A percentile compares a stretch with the other conserved stretches of the same genome.
Conservation (phyloP, 371 early-diverging fungal species). For the Mucor lusitanicus region DNA sequence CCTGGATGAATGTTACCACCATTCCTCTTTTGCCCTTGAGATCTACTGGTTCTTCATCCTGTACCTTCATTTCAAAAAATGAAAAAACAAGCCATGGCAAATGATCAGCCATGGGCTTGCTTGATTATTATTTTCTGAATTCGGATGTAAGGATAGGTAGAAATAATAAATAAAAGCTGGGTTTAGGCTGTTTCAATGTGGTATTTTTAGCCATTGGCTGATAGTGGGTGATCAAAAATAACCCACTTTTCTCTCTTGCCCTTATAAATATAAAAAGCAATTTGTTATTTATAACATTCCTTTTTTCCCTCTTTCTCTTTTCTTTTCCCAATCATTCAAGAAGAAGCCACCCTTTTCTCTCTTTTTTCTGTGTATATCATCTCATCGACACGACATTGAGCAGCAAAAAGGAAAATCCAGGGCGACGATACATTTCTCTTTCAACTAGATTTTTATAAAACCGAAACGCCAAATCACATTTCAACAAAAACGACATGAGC, state of each 20-base stretch:
- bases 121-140: neutral
- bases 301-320: slow-evolving; percentile 6
- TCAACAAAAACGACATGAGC: slow-evolving; percentile 39
- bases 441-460: neutral
- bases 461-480: neutral
- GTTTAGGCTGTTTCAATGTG: neutral
- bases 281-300: slow-evolving; percentile 6
- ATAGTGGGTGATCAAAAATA: neutral
- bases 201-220: slow-evolving; percentile 22
- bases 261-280: slow-evolving; percentile 1
- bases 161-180: neutral
- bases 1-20: neutral
- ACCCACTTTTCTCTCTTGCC: neutral
- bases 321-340: neutral
- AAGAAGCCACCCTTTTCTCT: neutral
- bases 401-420: neutral
- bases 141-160: neutral
- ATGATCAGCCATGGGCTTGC: neutral
- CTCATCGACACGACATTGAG: neutral
- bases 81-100: neutral
- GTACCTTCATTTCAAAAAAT: neutral
- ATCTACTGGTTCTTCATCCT: neutral
- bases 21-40: neutral
- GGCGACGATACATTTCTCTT: neutral
- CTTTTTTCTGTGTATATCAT: neutral